These are phyloP conservation scores for Lobosporangium transversale DNA, from an alignment of 192 early-diverging fungal species.

Conservation along the genomic window DNA sequence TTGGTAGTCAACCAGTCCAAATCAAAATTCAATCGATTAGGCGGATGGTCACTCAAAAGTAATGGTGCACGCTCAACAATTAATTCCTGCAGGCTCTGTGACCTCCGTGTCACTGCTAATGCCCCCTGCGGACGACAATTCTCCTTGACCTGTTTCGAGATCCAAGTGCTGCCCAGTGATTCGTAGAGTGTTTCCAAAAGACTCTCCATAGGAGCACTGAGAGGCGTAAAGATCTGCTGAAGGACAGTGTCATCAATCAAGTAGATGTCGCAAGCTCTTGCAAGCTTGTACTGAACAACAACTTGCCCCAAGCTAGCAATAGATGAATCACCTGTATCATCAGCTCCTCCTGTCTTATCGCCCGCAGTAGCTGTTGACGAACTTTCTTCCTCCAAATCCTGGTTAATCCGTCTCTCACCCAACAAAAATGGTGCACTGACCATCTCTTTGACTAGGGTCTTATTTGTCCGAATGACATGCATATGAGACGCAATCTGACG, in stretches of 20 bases:
- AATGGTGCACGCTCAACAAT: slow-evolving; percentile 83
- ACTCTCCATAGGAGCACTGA: slow-evolving; percentile 76
- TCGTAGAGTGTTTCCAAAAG: slow-evolving; percentile 76
- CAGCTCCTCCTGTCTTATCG: slow-evolving; percentile 6
- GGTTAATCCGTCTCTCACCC: slow-evolving; percentile 59
- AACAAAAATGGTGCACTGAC: slow-evolving; percentile 68
- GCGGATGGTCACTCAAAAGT: slow-evolving; percentile 73
- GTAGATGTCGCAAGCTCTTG: slow-evolving; percentile 75
- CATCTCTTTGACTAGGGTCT: slow-evolving; percentile 68
- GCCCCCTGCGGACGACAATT: slow-evolving; percentile 60
- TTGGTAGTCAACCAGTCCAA: slow-evolving; percentile 66
- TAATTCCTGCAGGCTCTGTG: slow-evolving; percentile 64
- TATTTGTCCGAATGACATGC: slow-evolving; percentile 53
- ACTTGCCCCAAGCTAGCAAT: slow-evolving; percentile 37
- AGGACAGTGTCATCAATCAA: slow-evolving; percentile 82
- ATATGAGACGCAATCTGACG: slow-evolving; percentile 78
- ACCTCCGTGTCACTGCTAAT: slow-evolving; percentile 51
- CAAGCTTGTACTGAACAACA: slow-evolving; percentile 70
- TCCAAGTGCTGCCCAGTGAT: slow-evolving; percentile 70
- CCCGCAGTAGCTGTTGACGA: background rate
- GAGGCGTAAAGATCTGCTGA: slow-evolving; percentile 77
- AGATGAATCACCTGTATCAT: slow-evolving; percentile 17
- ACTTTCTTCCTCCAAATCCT: slow-evolving; percentile 23
- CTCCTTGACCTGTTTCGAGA: slow-evolving; percentile 73
- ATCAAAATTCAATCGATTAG: slow-evolving; percentile 57